Conservation (phyloP, 495 filamentous ascomycete species). For the Xylaria acuta region DNA sequence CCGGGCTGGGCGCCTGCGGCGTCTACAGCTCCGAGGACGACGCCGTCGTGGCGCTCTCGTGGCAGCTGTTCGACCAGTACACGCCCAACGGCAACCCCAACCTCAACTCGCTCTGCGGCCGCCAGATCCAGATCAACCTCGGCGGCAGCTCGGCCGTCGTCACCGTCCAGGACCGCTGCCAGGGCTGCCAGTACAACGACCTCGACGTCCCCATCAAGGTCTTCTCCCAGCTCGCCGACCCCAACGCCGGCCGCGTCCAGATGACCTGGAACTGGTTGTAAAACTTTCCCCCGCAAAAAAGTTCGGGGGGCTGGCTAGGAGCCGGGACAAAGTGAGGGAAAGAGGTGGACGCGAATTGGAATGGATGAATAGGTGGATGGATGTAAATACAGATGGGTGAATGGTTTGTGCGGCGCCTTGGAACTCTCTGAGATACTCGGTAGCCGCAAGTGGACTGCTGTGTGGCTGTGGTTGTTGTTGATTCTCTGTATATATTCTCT, state of each 20-base stretch:
- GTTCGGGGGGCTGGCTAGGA: background rate
- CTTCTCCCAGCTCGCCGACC: slow-evolving; percentile 52
- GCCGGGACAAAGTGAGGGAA: background rate
- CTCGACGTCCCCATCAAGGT: slow-evolving; percentile 65
- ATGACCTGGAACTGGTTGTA: slow-evolving; percentile 44
- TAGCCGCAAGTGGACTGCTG: background rate
- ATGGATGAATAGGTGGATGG: too few species aligned
- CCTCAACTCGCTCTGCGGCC: slow-evolving; percentile 38
- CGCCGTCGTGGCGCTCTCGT: slow-evolving; percentile 47
- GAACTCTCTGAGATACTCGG: background rate
- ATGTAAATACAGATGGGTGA: background rate
- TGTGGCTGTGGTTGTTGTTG: slow-evolving; percentile 17
- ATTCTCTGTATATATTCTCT: slow-evolving; percentile 23
- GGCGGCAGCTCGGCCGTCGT: slow-evolving; percentile 32
- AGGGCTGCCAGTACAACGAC: slow-evolving; percentile 27
- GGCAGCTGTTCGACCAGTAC: slow-evolving; percentile 60
- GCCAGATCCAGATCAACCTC: slow-evolving; percentile 29
- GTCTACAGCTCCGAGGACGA: slow-evolving; percentile 45
- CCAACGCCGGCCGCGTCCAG: slow-evolving; percentile 28
- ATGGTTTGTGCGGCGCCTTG: background rate
- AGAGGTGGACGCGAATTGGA: background rate
- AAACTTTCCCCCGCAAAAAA: too few species aligned
- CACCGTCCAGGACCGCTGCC: slow-evolving; percentile 40
- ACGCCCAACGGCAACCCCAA: slow-evolving; percentile 46
- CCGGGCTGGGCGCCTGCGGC: slow-evolving; percentile 53